A percentile compares a stretch with the other conserved stretches of the same genome.
These are phyloP conservation scores for Omphalea diandra DNA, from an alignment of 441 rosid species.

Conservation along the genomic window DNA sequence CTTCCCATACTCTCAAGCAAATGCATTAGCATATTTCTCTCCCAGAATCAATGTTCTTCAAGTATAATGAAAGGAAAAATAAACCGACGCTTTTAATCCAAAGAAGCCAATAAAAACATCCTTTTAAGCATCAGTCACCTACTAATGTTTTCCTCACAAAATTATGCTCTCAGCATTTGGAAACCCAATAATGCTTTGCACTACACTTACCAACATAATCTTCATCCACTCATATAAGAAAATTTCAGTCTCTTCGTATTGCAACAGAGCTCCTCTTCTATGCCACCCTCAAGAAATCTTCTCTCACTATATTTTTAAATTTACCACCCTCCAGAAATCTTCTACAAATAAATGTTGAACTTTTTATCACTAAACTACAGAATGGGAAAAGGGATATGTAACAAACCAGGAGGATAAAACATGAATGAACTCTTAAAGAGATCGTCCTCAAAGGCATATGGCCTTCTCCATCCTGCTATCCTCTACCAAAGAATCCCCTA, in stretches of 20 bases:
- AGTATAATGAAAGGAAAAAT: not conserved
- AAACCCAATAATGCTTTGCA: not conserved
- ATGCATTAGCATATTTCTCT: not conserved
- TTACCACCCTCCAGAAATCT: too few species aligned
- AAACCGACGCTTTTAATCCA: not conserved
- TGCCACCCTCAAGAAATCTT: not conserved
- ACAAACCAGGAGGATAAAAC: not conserved
- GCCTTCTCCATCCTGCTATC: not conserved
- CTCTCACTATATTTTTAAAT: not conserved
- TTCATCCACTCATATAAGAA: not conserved
- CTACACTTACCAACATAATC: not conserved
- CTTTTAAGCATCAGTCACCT: not conserved
- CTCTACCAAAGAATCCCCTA: not conserved
- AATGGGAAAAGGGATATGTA: not conserved
- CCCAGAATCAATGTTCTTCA: not conserved
- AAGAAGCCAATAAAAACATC: not conserved
- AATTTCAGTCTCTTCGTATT: not conserved
- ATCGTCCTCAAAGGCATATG: not conserved
- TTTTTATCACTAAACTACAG: not conserved
- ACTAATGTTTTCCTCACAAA: not conserved
- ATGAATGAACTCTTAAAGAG: not conserved
- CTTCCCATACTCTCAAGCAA: not conserved
- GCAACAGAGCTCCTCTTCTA: not conserved
- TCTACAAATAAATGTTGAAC: too few species aligned
- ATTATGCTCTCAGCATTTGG: not conserved